These are phyloP conservation scores for Calonectria naviculata DNA, from an alignment of 2,329 filamentous ascomycete genomes.

Conservation along the genomic window DNA sequence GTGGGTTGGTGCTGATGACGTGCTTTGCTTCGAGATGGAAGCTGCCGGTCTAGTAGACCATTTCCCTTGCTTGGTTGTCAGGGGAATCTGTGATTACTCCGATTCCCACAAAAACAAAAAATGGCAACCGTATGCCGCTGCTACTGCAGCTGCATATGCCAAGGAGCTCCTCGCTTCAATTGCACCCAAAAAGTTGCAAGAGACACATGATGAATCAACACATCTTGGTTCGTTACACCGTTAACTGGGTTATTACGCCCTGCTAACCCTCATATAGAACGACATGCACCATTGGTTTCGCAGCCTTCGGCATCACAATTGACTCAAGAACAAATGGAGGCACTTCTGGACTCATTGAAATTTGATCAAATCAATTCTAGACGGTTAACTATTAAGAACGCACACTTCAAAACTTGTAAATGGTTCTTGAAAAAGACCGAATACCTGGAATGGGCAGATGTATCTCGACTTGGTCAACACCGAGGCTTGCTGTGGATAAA, in stretches of 20 bases:
- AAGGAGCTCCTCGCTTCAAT: background rate
- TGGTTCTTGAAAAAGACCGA: background rate
- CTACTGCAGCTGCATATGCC: background rate
- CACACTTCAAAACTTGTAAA: background rate
- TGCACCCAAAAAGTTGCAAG: background rate
- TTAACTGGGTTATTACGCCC: background rate
- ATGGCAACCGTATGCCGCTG: background rate
- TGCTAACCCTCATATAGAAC: background rate
- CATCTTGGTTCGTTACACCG: too few species aligned
- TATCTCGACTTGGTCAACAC: background rate
- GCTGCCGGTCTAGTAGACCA: slow-evolving; percentile 40
- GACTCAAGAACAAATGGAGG: background rate
- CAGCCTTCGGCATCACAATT: too few species aligned
- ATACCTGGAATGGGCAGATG: background rate
- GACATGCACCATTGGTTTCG: background rate
- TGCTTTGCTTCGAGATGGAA: slow-evolving; percentile 46
- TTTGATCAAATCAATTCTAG: background rate
- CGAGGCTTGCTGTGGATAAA: background rate
- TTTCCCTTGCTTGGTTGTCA: slow-evolving; percentile 47
- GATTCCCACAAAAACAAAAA: slow-evolving; percentile 3
- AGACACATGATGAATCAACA: too few species aligned
- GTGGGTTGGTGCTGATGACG: slow-evolving; percentile 25
- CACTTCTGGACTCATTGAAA: background rate
- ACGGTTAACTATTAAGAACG: background rate
- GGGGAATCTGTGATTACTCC: slow-evolving; percentile 21